phyloP scores from a whole-genome alignment of 306 rosid genomes.

The Lagenaria siceraria region DNA sequence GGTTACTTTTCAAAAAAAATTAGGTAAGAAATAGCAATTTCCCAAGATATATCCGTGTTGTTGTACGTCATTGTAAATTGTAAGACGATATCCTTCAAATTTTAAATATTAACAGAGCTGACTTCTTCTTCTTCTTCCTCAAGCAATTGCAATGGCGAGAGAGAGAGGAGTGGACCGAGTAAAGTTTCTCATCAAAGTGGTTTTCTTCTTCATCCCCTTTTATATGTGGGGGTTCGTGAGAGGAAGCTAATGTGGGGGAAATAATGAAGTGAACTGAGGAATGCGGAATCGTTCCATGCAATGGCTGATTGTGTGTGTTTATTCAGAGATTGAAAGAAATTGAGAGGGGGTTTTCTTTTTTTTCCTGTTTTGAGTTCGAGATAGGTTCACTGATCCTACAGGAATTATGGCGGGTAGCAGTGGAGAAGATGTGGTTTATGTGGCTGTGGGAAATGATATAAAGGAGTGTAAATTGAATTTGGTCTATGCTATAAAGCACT shows the following conservation, averaged over 20 bases:
- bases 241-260: not conserved
- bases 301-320: not conserved
- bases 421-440: constrained; percentile 38
- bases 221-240: not conserved
- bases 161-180: not conserved
- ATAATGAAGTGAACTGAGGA: not conserved
- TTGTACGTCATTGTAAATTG: not conserved
- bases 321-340: not conserved
- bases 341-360: not conserved
- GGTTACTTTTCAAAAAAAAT: too few species aligned
- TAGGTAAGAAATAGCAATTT: too few species aligned
- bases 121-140: not conserved
- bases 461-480: constrained; percentile 50
- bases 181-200: not conserved
- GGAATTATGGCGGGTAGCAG: constrained; percentile 17
- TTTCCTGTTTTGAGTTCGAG: constrained; percentile 28
- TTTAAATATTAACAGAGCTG: constrained; percentile 1
- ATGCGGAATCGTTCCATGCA: not conserved
- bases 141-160: not conserved
- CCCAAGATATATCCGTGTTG: too few species aligned
- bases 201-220: not conserved
- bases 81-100: not conserved
- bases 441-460: constrained; percentile 54
- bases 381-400: constrained; percentile 19
- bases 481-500: constrained; percentile 57